Evolutionary conservation across 2,329 filamentous ascomycete genomes (phyloP), one percentile per base, ranked within the genome.

Genomic region (Cercospora sp.): DNA sequence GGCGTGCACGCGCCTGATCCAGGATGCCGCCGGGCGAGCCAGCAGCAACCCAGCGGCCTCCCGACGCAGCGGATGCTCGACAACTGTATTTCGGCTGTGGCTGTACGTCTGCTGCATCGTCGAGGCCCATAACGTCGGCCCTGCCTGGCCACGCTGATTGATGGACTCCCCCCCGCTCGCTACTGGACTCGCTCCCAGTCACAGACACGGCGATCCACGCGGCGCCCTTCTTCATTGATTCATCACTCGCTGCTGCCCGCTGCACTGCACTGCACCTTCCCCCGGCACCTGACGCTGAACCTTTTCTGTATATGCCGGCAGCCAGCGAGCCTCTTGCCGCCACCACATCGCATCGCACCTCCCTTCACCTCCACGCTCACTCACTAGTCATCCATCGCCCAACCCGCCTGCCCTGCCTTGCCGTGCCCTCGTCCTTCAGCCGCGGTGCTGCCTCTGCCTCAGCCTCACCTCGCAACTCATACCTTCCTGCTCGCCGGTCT

Each of bases 241-340:
- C 37, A 40, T 40, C 37, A 16, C 37, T 40, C 37, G 37, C 37
- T 40, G 37, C 37, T 40, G 37, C 37, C 37, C 16, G 37, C 37
- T 40, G 37, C 37, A 40, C 13, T 2, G 34, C 59, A 28, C 26
- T 16, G 26, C 55, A 34, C 49, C 43, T 51, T 37, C 24, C 45
- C 65, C 65, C 65, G 65, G 65, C 65, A 67, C 13, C 60, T 63
- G 65, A 67, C 65, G 51, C 60, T 63, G 60, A 67, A 63, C 65
- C 65, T 67, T 67, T 67, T 63, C 60, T 55, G 43, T 18, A 9
- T 32, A 32, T 67, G 65, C 65, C 65, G 65, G 65, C 65, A 66
- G 58, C 58, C 64, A 66, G 53, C 58, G 34, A 30, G 58, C 57
- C 55, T 63, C 65, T 24, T 66, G 59, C 59, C 65, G 59, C 24